Conservation (phyloP, 1,284 basidiomycete genomes). For the Malassezia yamatoensis region DNA sequence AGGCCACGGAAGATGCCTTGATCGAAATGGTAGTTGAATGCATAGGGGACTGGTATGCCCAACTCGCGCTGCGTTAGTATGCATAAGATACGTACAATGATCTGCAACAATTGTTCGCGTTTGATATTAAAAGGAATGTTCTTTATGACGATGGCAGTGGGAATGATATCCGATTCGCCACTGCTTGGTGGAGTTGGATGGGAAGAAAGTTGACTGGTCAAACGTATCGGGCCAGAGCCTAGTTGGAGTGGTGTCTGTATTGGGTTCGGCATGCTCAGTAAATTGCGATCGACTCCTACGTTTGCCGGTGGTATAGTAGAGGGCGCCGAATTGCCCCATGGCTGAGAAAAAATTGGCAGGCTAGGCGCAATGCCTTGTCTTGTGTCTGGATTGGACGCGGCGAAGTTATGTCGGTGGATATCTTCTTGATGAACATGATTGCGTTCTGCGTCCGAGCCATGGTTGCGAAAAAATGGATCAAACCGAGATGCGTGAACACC, state of each 20-base stretch:
- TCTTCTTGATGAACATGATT: too few species aligned
- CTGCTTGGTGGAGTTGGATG: background rate
- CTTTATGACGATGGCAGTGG: constrained; percentile 98
- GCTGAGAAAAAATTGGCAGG: background rate
- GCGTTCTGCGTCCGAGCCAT: too few species aligned
- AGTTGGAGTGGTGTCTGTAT: background rate
- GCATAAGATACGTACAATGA: constrained; percentile 59
- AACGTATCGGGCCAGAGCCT: constrained; percentile 5
- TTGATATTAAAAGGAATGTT: constrained; percentile 98
- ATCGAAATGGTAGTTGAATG: constrained; percentile 63
- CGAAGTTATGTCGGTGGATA: too few species aligned
- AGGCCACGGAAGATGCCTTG: constrained; percentile 80
- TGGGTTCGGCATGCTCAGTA: background rate
- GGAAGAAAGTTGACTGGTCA: constrained; percentile 1
- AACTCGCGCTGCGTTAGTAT: constrained; percentile 61
- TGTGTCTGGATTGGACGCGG: too few species aligned
- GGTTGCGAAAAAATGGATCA: too few species aligned
- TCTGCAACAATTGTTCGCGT: constrained; percentile 84
- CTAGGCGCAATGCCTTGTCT: too few species aligned
- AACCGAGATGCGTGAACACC: too few species aligned
- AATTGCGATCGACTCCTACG: background rate
- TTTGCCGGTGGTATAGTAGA: background rate
- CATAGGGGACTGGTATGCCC: constrained; percentile 92
- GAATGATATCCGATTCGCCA: constrained; percentile 85
- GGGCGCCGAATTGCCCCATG: background rate